Base-by-base conservation (phyloP, 2,329 filamentous ascomycete genomes). In the Atkinsonella texensis region DNA sequence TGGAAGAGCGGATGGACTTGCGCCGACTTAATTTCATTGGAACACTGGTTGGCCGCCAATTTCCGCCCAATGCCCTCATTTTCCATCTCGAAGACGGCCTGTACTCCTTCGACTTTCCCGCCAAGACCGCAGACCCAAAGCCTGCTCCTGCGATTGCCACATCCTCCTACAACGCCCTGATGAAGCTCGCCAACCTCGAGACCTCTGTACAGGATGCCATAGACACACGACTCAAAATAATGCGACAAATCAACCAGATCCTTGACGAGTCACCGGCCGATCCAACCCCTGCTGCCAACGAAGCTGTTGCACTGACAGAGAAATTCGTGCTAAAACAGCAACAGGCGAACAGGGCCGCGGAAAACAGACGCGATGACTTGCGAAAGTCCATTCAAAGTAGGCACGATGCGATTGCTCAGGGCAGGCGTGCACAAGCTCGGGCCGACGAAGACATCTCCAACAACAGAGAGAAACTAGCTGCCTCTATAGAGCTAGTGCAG, bases 161-260 rank as follows among this genome's bases (percentile, higher is more conserved):
- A 0, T 89, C 89, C 0, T 89, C 89, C 0, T 96, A 95, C 65
- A 89, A 89, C 61, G 81, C 87, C 2, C 73, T 97, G 18, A 91
- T 96, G 83, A 84, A 87, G 54, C 74, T 97, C 11, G 84, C 87
- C 6, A 95, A 90, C 53, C 75, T 97, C 15, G 89, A 95, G 56
- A 87, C 86, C 63, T 95, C 89, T 51, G 87, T 96, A 23, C 89
- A 94, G 63, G 91, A 97, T 66, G 89, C 89, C 1, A 70, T 95
- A 10, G 79, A 83, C 1, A 94, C 88, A 0, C 81, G 86, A 13
- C 81, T 86, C 54, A 76, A 77, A 50, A 74, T 97, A 9, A 81
- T 87, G 46, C 70, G 76, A n/a, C 87, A 95, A 56, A 94, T 96
- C 56, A 87, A 87, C 56, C 64, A 72, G 0, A 67, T 82, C 0